Conservation (phyloP, 192 early-diverging fungal genomes). For the Gryganskiella cystojenkinii region DNA sequence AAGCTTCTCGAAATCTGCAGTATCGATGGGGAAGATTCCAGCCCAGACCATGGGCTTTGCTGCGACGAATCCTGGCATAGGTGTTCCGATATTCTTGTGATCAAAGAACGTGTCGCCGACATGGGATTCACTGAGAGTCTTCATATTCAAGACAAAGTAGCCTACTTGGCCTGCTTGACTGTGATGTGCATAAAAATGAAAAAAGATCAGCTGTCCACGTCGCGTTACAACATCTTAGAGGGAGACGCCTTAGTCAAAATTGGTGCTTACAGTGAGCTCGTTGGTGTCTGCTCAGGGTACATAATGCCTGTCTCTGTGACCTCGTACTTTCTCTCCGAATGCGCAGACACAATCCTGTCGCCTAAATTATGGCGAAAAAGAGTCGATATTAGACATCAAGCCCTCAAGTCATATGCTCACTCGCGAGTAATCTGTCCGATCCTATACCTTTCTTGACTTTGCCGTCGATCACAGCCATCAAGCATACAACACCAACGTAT, state of each 20-base stretch:
- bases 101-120: conserved; percentile 96
- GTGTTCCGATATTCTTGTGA: conserved; percentile 69
- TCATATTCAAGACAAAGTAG: conserved; percentile 93
- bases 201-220: background rate
- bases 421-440: background rate
- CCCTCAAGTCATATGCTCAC: background rate
- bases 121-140: conserved; percentile 89
- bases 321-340: conserved; percentile 87
- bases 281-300: conserved; percentile 87
- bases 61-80: conserved; percentile 91
- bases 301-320: conserved; percentile 93
- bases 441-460: conserved; percentile 71
- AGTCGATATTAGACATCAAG: background rate
- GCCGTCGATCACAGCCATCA: conserved; percentile 92
- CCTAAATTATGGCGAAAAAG: conserved; percentile 53
- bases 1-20: conserved; percentile 87
- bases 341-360: conserved; percentile 82
- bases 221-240: too few relatives aligned
- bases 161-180: conserved; percentile 88
- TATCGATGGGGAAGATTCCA: conserved; percentile 93
- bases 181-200: background rate
- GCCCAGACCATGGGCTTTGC: conserved; percentile 98
- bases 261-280: conserved; percentile 62
- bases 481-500: conserved; percentile 97
- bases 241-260: too few relatives aligned